phyloP scores from a whole-genome alignment of 768 basidiomycete genomes.

The Multifurca ochricompacta region DNA sequence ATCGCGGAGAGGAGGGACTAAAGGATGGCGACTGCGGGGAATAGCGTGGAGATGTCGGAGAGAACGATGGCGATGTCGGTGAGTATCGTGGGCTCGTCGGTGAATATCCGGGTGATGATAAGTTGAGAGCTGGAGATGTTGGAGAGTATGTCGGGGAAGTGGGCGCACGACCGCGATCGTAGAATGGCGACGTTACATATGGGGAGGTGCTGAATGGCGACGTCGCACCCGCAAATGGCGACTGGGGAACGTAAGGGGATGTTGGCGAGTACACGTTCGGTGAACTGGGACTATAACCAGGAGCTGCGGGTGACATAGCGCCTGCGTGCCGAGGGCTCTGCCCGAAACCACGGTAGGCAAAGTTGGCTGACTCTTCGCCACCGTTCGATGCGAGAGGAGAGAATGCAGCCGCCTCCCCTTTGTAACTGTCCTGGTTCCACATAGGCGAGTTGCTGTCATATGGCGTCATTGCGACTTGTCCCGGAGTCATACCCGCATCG shows the following conservation, averaged over 20 bases:
- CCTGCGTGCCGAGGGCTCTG: slow-evolving; percentile 80
- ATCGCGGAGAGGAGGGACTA: slow-evolving; percentile 83
- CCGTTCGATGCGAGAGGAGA: slow-evolving; percentile 85
- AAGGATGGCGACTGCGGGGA: slow-evolving; percentile 89
- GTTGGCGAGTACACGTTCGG: slow-evolving; percentile 86
- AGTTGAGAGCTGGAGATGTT: slow-evolving; percentile 74
- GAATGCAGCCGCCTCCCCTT: slow-evolving; percentile 84
- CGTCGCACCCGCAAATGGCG: slow-evolving; percentile 74
- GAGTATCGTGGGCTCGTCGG: slow-evolving; percentile 77
- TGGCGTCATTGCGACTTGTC: slow-evolving; percentile 91
- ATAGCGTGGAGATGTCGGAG: slow-evolving; percentile 86
- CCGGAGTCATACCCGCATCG: slow-evolving; percentile 87
- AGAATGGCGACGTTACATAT: slow-evolving; percentile 81
- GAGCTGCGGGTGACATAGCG: slow-evolving; percentile 82
- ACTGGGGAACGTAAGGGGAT: slow-evolving; percentile 82
- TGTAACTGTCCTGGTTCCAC: slow-evolving; percentile 67
- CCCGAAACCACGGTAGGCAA: slow-evolving; percentile 70
- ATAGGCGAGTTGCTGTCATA: slow-evolving; percentile 89
- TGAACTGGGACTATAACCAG: slow-evolving; percentile 86
- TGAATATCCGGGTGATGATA: slow-evolving; percentile 68
- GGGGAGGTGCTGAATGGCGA: slow-evolving; percentile 79
- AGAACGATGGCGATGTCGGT: slow-evolving; percentile 78
- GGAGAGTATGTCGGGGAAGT: slow-evolving; percentile 87
- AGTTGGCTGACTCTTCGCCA: slow-evolving; percentile 74
- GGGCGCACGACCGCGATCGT: slow-evolving; percentile 51